Conservation (phyloP, 2,329 filamentous ascomycete genomes). For the Aspergillus glaucus region DNA sequence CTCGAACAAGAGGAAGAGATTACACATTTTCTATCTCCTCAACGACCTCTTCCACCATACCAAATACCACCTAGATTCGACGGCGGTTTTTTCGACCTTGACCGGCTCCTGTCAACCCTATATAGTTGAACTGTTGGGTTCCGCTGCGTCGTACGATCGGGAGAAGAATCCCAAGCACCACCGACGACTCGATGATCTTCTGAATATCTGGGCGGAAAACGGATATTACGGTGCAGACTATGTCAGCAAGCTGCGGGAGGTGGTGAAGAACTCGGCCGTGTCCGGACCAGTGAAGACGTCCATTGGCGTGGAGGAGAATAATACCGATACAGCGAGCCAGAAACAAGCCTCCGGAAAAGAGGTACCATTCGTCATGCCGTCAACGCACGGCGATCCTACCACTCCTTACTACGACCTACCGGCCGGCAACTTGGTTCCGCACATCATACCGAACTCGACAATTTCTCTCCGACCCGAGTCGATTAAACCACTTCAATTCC, state of each 20-base stretch:
- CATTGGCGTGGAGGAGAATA: slow-evolving; percentile 19
- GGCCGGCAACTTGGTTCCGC: slow-evolving; percentile 72
- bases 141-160: slow-evolving; percentile 49
- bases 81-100: slow-evolving; percentile 45
- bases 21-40: slow-evolving; percentile 71
- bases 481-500: slow-evolving; percentile 66
- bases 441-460: slow-evolving; percentile 69
- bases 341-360: slow-evolving; percentile 43
- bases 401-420: slow-evolving; percentile 77
- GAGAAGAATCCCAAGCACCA: slow-evolving; percentile 59
- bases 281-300: slow-evolving; percentile 24
- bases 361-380: slow-evolving; percentile 63
- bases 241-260: slow-evolving; percentile 54
- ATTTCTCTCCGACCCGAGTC: slow-evolving; percentile 65
- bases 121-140: slow-evolving; percentile 57
- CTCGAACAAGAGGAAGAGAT: slow-evolving; percentile 60
- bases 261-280: slow-evolving; percentile 43
- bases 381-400: slow-evolving; percentile 67
- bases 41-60: slow-evolving; percentile 72
- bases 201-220: slow-evolving; percentile 65
- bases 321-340: slow-evolving; percentile 24
- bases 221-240: slow-evolving; percentile 54
- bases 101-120: slow-evolving; percentile 52
- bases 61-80: slow-evolving; percentile 44
- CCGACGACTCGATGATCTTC: slow-evolving; percentile 56